These are phyloP conservation scores for Cordyceps fumosorosea DNA, from an alignment of 2,329 filamentous ascomycete species.

Conservation along the genomic window DNA sequence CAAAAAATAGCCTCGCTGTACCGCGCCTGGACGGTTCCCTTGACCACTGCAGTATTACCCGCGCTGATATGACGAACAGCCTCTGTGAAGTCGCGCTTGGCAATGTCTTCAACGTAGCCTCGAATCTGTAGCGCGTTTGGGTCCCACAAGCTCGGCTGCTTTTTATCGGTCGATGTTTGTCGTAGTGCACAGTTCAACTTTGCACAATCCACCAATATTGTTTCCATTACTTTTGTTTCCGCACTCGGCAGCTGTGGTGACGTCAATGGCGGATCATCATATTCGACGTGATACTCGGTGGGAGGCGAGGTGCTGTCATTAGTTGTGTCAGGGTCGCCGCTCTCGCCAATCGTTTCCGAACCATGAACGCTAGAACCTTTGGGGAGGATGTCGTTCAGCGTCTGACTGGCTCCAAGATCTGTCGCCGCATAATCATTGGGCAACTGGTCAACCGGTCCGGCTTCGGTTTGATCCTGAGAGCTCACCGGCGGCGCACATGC, in stretches of 20 bases:
- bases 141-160: neutral
- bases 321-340: neutral
- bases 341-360: neutral
- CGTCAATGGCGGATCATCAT: neutral
- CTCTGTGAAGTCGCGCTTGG: neutral
- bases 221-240: neutral
- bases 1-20: neutral
- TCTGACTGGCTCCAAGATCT: neutral
- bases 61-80: neutral
- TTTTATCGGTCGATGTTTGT: neutral
- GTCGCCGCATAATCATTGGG: neutral
- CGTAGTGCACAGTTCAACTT: neutral
- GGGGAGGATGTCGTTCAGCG: too few relatives aligned
- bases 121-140: neutral
- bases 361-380: neutral
- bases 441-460: neutral
- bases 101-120: neutral
- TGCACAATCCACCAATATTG: neutral
- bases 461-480: too few relatives aligned
- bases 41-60: neutral
- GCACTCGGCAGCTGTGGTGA: neutral
- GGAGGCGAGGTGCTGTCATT: neutral
- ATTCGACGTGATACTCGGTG: neutral
- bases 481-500: neutral
- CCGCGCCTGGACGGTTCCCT: neutral